Conservation (phyloP, 202 grass and related monocot genomes). For the Elaeis oleifera region DNA sequence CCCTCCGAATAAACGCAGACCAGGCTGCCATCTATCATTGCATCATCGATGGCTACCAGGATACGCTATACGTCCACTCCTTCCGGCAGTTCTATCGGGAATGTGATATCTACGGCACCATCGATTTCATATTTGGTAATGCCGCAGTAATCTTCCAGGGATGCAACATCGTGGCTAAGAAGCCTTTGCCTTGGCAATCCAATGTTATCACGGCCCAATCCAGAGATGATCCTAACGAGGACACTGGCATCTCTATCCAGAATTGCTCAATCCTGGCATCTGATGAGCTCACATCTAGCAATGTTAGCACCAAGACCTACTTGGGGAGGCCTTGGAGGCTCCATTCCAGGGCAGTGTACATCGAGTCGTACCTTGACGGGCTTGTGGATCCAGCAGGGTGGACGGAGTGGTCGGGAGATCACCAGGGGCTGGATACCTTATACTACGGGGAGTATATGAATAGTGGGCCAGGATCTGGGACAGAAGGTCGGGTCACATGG, state of each 20-base stretch:
- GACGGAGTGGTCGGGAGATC: conserved; percentile 40
- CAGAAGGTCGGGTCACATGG: conserved; percentile 42
- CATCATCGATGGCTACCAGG: conserved; percentile 60
- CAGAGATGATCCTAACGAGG: conserved; percentile 45
- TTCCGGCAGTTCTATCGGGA: conserved; percentile 92
- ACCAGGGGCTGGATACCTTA: conserved; percentile 33
- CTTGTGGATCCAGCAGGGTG: conserved; percentile 53
- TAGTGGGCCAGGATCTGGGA: conserved; percentile 43
- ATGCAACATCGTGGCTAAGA: conserved; percentile 41
- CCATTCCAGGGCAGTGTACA: conserved; percentile 53
- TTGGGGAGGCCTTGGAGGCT: conserved; percentile 62
- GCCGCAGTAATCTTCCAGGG: conserved; percentile 78
- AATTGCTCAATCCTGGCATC: conserved; percentile 51
- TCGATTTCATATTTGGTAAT: conserved; percentile 80
- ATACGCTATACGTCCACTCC: conserved; percentile 83
- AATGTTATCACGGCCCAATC: conserved; percentile 60
- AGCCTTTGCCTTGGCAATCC: conserved; percentile 40
- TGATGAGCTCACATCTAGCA: conserved; percentile 4
- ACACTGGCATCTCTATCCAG: conserved; percentile 70
- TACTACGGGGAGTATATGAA: conserved; percentile 92
- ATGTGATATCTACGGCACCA: conserved; percentile 61
- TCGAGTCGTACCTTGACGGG: conserved; percentile 54
- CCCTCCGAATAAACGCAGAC: conserved; percentile 74
- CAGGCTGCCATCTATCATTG: conserved; percentile 51
- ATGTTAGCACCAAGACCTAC: conserved; percentile 29